A percentile compares a stretch with the other conserved stretches of the same genome.
phyloP scores from a whole-genome alignment of 2,329 filamentous ascomycete genomes.

The Gaeumannomyces sp. region DNA sequence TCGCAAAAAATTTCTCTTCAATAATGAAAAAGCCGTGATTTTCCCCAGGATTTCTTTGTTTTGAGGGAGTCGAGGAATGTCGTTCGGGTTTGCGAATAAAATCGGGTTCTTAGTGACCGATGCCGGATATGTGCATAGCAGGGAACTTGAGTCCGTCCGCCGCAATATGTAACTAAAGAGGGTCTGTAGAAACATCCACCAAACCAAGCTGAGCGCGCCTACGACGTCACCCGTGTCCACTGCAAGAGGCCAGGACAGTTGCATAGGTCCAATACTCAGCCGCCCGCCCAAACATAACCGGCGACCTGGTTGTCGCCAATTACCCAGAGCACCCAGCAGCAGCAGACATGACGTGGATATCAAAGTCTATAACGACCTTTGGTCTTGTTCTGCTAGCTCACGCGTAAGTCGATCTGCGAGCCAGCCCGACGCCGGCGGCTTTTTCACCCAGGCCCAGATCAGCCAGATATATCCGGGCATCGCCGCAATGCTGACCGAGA shows the following conservation, averaged over 20 bases:
- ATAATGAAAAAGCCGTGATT: background rate
- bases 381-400: conserved; percentile 77
- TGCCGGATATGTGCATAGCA: background rate
- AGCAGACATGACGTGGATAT: conserved; percentile 60
- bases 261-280: background rate
- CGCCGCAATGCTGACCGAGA: background rate
- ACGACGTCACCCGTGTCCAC: background rate
- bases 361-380: conserved; percentile 63
- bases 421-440: no score
- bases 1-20: background rate
- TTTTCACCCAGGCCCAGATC: no score
- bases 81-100: background rate
- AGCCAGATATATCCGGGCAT: background rate
- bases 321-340: background rate
- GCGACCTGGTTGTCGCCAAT: background rate
- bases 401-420: conserved; percentile 57
- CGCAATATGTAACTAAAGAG: background rate
- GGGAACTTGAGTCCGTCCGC: no score
- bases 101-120: background rate
- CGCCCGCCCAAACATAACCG: background rate
- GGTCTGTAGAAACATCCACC: background rate
- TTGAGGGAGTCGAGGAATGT: background rate
- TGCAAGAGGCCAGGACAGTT: background rate
- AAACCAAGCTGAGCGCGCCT: background rate
- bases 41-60: background rate